These are phyloP conservation scores for Nyssa sinensis DNA, from an alignment of 148 eudicot species.

Conservation along the genomic window DNA sequence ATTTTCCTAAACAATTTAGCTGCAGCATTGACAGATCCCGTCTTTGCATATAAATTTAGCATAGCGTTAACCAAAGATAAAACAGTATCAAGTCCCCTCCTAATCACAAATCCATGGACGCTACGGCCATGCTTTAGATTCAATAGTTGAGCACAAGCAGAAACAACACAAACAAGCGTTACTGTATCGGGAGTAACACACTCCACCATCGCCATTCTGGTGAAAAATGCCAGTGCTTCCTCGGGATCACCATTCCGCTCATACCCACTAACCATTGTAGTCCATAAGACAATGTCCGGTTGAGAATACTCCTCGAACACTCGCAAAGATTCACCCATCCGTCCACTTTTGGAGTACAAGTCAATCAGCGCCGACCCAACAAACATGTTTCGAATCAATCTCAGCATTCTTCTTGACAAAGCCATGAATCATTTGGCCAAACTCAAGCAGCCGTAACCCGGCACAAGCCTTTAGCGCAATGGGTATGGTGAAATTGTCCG, in stretches of 20 bases:
- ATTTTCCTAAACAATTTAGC: conserved; percentile 24
- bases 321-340: conserved; percentile 24
- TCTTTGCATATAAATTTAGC: conserved; percentile 33
- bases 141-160: conserved; percentile 27
- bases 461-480: conserved; percentile 34
- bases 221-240: conserved; percentile 21
- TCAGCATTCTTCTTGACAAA: conserved; percentile 18
- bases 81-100: conserved; percentile 16
- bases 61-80: conserved; percentile 30
- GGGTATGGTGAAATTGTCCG: conserved; percentile 20
- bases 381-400: conserved; percentile 22
- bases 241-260: conserved; percentile 26
- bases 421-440: conserved; percentile 33
- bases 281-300: conserved; percentile 41
- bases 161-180: conserved; percentile 30
- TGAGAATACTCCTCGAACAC: conserved; percentile 27
- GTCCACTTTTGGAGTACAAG: conserved; percentile 34
- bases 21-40: conserved; percentile 26
- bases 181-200: conserved; percentile 20
- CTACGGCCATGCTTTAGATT: conserved; percentile 28
- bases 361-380: conserved; percentile 38
- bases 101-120: conserved; percentile 28
- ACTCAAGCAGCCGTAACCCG: conserved; percentile 16
- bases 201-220: conserved; percentile 23
- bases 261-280: conserved; percentile 28